A percentile compares a stretch with the other conserved stretches of the same genome.
phyloP scores from a whole-genome alignment of 345 rosid species.

The Gossypium thurberi region DNA sequence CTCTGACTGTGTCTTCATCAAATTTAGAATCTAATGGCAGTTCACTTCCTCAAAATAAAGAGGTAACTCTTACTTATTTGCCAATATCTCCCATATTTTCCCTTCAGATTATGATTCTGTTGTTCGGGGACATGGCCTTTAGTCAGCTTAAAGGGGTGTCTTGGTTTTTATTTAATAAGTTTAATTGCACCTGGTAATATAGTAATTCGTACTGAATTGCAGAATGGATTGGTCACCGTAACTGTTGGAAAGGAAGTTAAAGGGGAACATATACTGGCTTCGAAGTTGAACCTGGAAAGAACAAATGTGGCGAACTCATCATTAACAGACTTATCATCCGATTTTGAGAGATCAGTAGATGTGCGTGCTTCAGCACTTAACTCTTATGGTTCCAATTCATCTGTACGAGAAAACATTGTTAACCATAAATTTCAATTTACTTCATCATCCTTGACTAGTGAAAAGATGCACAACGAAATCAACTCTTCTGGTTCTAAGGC shows the following conservation, averaged over 20 bases:
- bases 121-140: conserved; percentile 1
- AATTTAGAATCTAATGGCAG: conserved; percentile 38
- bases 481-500: conserved; percentile 6
- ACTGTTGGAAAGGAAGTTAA: conserved; percentile 17
- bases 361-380: conserved; percentile 24
- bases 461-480: neutral
- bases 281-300: conserved; percentile 24
- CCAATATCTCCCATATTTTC: neutral
- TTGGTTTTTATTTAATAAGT: conserved; percentile 1
- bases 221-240: conserved; percentile 40
- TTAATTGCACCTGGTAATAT: conserved; percentile 8
- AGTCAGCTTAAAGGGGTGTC: neutral
- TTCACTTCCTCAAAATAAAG: conserved; percentile 38
- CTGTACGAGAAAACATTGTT: conserved; percentile 11
- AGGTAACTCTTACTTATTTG: conserved; percentile 29
- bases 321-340: conserved; percentile 44
- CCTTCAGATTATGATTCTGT: neutral
- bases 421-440: conserved; percentile 21
- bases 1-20: conserved; percentile 44
- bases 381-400: conserved; percentile 25
- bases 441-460: conserved; percentile 18
- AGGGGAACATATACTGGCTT: conserved; percentile 16
- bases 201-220: conserved; percentile 25
- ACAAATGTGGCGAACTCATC: conserved; percentile 28
- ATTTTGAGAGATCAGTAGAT: conserved; percentile 35